Evolutionary conservation across 352 stramenopile species (phyloP).

Genomic region (Peronospora farinosa): DNA sequence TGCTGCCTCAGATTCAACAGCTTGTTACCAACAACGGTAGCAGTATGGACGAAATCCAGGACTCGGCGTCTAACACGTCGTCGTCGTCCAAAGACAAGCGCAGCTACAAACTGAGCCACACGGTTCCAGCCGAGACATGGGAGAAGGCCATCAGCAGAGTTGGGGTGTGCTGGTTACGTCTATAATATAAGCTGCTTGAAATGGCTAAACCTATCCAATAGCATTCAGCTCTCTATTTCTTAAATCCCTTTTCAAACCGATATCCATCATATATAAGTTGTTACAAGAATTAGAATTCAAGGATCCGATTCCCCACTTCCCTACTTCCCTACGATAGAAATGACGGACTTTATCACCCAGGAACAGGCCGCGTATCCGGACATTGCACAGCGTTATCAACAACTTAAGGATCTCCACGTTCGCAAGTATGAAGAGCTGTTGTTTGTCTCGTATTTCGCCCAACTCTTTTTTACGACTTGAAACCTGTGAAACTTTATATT

Average conservation of each 20-base stretch:
- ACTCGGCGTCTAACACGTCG: slow-evolving; percentile 12
- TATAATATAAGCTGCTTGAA: too few species aligned
- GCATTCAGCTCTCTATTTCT: too few species aligned
- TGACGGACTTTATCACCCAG: slow-evolving; percentile 82
- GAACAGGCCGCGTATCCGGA: slow-evolving; percentile 88
- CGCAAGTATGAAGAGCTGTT: slow-evolving; percentile 60
- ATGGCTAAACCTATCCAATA: too few species aligned
- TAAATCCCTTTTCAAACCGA: background rate
- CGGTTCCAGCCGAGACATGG: slow-evolving; percentile 49
- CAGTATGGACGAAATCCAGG: slow-evolving; percentile 14
- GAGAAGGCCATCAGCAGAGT: slow-evolving; percentile 37
- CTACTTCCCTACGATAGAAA: background rate
- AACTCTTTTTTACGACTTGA: background rate
- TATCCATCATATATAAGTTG: background rate
- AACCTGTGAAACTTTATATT: slow-evolving; percentile 2
- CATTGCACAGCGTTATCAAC: slow-evolving; percentile 88
- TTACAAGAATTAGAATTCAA: background rate
- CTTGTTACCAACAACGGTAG: slow-evolving; percentile 3
- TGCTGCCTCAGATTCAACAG: background rate
- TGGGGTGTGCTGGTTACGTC: too few species aligned
- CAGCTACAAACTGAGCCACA: slow-evolving; percentile 46
- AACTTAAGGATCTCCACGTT: slow-evolving; percentile 86
- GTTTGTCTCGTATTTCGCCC: background rate
- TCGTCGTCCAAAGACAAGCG: slow-evolving; percentile 25
- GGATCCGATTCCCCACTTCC: background rate